Percentiles rank a stretch among this genome's conserved stretches.
Conservation (phyloP, 1,284 basidiomycete species). For the Cutaneotrichosporon dermatis region DNA sequence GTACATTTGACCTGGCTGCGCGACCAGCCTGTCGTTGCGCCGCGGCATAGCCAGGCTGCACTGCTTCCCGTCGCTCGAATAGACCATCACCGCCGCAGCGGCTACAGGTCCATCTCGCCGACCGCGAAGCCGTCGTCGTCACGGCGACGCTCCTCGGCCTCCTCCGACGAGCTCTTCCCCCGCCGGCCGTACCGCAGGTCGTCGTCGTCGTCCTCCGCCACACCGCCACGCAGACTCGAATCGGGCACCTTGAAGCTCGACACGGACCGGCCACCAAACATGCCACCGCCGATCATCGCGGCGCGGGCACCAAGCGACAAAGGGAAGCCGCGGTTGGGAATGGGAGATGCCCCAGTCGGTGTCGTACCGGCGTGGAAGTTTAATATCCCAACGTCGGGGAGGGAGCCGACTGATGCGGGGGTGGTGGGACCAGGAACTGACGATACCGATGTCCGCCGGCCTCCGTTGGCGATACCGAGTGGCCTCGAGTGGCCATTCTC, state of each 20-base stretch:
- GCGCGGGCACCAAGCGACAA: slow-evolving; percentile 29
- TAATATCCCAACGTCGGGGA: slow-evolving; percentile 41
- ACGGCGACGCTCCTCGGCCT: slow-evolving; percentile 33
- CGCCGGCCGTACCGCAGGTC: slow-evolving; percentile 7
- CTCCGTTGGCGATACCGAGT: slow-evolving; percentile 14
- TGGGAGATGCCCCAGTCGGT: slow-evolving; percentile 21
- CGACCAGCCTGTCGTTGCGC: too few relatives aligned
- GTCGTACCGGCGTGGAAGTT: slow-evolving; percentile 32
- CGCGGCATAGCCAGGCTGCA: too few relatives aligned
- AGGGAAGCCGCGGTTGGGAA: slow-evolving; percentile 26
- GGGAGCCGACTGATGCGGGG: slow-evolving; percentile 32
- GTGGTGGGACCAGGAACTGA: slow-evolving; percentile 28
- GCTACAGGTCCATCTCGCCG: slow-evolving; percentile 22
- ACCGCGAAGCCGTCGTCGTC: slow-evolving; percentile 23
- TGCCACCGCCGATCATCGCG: slow-evolving; percentile 41
- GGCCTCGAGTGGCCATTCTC: slow-evolving; percentile 9
- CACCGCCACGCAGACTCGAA: slow-evolving; percentile 33
- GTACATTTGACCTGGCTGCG: background rate
- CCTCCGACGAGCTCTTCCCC: slow-evolving; percentile 30
- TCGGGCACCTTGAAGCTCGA: slow-evolving; percentile 18
- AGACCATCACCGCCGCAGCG: too few relatives aligned
- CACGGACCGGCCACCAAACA: slow-evolving; percentile 30
- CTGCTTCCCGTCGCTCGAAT: too few relatives aligned
- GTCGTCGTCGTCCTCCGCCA: slow-evolving; percentile 38
- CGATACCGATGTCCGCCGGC: slow-evolving; percentile 19